phyloP scores from a whole-genome alignment of 495 filamentous ascomycete genomes.

The Aspergillus ellipticus region DNA sequence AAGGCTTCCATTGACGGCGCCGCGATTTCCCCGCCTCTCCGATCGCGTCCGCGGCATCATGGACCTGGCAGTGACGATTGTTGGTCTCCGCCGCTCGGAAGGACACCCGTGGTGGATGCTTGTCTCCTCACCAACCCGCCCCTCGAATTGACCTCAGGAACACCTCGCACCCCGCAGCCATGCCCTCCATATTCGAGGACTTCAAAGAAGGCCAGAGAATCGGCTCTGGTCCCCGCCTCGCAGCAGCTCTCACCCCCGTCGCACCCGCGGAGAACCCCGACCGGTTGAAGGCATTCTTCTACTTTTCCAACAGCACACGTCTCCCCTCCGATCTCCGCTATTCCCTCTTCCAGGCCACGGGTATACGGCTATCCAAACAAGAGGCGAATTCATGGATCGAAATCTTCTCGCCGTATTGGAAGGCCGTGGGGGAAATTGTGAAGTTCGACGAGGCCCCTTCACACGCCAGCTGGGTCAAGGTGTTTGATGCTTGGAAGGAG shows the following conservation, averaged over 20 bases:
- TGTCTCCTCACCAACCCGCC: neutral
- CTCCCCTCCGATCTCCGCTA: conserved; percentile 58
- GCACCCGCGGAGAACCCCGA: conserved; percentile 51
- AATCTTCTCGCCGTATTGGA: conserved; percentile 80
- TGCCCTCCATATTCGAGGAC: conserved; percentile 60
- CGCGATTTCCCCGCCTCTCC: conserved; percentile 14
- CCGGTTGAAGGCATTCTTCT: conserved; percentile 59
- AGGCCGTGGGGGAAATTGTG: conserved; percentile 65
- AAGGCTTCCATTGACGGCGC: conserved; percentile 3
- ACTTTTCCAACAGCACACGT: conserved; percentile 56
- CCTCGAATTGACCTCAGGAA: neutral
- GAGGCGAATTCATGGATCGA: conserved; percentile 77
- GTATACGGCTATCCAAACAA: conserved; percentile 51
- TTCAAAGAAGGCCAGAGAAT: conserved; percentile 56
- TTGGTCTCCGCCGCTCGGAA: neutral
- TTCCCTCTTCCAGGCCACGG: conserved; percentile 54
- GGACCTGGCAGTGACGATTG: neutral
- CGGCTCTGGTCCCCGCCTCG: conserved; percentile 61
- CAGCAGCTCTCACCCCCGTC: conserved; percentile 66
- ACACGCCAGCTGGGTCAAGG: conserved; percentile 61
- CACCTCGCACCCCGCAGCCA: conserved; percentile 22
- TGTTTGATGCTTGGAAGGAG: conserved; percentile 84
- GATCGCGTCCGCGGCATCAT: conserved; percentile 4
- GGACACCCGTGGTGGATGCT: neutral
- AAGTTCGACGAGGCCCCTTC: conserved; percentile 42